These are phyloP conservation scores for Neoboletus subvelutipes DNA, from an alignment of 768 basidiomycete species.

Conservation along the genomic window DNA sequence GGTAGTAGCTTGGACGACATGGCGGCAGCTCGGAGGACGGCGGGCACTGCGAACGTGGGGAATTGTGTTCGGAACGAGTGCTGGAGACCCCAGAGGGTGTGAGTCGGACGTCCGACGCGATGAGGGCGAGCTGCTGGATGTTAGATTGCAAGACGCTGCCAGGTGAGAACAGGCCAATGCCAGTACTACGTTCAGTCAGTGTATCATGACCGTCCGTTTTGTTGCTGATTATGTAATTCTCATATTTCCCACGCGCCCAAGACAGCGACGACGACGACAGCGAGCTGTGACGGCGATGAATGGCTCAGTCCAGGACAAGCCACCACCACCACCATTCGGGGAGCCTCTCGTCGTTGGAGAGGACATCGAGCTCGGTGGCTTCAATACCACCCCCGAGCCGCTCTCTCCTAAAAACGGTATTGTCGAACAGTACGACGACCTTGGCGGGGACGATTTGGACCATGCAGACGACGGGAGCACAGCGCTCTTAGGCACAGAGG, in stretches of 20 bases:
- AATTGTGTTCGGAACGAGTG: conserved; percentile 13
- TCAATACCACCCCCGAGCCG: conserved; percentile 30
- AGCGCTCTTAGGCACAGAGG: conserved; percentile 44
- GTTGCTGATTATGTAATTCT: conserved; percentile 29
- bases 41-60: conserved; percentile 6
- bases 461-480: conserved; percentile 38
- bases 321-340: neutral
- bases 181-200: conserved; percentile 27
- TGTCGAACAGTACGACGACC: conserved; percentile 32
- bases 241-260: conserved; percentile 21
- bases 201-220: conserved; percentile 32
- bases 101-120: conserved; percentile 18
- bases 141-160: conserved; percentile 18
- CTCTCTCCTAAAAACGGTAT: conserved; percentile 18
- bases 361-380: conserved; percentile 35
- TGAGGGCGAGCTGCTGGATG: conserved; percentile 10
- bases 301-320: conserved; percentile 1
- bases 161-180: conserved; percentile 25
- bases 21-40: conserved; percentile 25
- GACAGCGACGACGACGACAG: conserved; percentile 7
- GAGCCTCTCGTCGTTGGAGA: neutral
- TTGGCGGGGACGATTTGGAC: conserved; percentile 10
- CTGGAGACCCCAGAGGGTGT: conserved; percentile 7
- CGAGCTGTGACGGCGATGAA: conserved; percentile 9
- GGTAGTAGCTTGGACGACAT: conserved; percentile 64